phyloP scores from a whole-genome alignment of 768 basidiomycete genomes.

The Flagelloscypha sp. region DNA sequence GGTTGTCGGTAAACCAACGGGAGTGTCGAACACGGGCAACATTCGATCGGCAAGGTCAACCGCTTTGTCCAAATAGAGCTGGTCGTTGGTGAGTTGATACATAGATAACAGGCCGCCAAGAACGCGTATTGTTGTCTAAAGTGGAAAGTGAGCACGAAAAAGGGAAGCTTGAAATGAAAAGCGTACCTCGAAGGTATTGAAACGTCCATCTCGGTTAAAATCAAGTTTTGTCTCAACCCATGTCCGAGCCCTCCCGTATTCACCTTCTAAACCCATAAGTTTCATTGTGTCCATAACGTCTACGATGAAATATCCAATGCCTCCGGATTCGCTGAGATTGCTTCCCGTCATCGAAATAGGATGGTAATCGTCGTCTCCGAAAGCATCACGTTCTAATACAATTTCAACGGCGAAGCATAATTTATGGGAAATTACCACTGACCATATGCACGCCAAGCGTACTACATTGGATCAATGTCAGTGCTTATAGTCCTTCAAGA shows the following conservation, averaged over 20 bases:
- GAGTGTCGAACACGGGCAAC: constrained; percentile 73
- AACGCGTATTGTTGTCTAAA: constrained; percentile 84
- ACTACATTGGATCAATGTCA: constrained; percentile 31
- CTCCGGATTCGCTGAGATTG: constrained; percentile 71
- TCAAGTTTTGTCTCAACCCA: constrained; percentile 68
- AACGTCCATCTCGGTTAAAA: constrained; percentile 71
- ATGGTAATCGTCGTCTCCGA: constrained; percentile 90
- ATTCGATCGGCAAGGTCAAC: constrained; percentile 82
- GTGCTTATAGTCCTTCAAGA: constrained; percentile 1
- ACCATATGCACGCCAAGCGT: constrained; percentile 87
- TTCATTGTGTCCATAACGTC: constrained; percentile 86
- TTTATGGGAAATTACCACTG: constrained; percentile 13
- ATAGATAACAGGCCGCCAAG: constrained; percentile 87
- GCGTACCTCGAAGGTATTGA: constrained; percentile 87
- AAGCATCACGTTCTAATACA: constrained; percentile 70
- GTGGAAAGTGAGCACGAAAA: constrained; percentile 2
- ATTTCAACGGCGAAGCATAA: constrained; percentile 8
- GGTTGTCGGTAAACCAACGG: constrained; percentile 74
- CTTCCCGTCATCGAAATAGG: constrained; percentile 67
- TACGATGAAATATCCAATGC: constrained; percentile 83
- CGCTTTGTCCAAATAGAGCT: constrained; percentile 68
- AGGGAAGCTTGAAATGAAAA: background rate
- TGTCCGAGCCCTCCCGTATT: constrained; percentile 65
- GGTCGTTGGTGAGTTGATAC: constrained; percentile 63
- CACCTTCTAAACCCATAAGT: constrained; percentile 73